Conservation (phyloP, 2,329 filamentous ascomycete genomes). For the Aspergillus fumigatiaffinis region DNA sequence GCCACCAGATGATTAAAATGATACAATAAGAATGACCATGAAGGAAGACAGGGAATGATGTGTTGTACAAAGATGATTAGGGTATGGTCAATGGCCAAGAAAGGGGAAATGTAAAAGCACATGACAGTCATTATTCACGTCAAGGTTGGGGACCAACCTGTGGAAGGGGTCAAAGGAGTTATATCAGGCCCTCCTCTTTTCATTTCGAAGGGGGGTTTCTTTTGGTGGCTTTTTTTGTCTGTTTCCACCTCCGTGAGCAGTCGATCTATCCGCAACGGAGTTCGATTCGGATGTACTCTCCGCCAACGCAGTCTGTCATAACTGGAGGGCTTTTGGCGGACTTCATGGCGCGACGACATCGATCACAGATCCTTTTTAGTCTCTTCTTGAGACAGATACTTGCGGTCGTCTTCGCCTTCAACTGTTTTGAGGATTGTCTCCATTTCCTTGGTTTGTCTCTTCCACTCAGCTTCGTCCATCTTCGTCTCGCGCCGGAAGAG, state of each 20-base stretch:
- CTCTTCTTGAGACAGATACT: constrained; percentile 32
- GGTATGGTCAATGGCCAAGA: neutral
- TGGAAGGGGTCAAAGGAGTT: neutral
- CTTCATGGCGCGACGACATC: neutral
- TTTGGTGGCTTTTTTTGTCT: neutral
- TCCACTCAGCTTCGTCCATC: constrained; percentile 77
- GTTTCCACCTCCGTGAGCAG: neutral
- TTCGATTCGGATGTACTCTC: neutral
- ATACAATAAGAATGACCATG: constrained; percentile 5
- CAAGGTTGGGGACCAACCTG: neutral
- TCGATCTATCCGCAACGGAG: neutral
- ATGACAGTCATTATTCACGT: neutral
- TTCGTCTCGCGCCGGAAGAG: constrained; percentile 81
- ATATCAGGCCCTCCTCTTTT: neutral
- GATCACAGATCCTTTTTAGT: constrained; percentile 37
- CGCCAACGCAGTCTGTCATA: neutral
- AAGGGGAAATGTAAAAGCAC: neutral
- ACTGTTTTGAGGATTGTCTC: constrained; percentile 73
- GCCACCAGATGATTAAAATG: constrained; percentile 2
- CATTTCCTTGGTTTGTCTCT: constrained; percentile 70
- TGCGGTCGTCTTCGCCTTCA: constrained; percentile 52
- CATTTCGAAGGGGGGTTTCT: neutral
- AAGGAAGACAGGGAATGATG: constrained; percentile 8
- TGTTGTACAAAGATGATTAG: constrained; percentile 10
- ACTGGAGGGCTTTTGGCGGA: neutral